These are phyloP conservation scores for Mucor indicus DNA, from an alignment of 371 early-diverging fungal genomes.

Conservation along the genomic window DNA sequence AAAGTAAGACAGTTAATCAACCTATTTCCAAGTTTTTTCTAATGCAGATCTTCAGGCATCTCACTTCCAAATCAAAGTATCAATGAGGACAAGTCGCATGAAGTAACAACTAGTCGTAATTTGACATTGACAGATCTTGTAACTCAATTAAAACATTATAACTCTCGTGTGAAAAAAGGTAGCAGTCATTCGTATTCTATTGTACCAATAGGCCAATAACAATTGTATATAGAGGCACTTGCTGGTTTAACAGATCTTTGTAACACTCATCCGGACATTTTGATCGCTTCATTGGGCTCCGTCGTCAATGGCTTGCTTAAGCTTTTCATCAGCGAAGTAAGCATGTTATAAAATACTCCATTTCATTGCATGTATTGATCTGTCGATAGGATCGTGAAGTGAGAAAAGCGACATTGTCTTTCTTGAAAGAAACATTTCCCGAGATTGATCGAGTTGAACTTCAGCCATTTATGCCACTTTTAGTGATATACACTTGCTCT, in stretches of 20 bases:
- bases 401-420: conserved; percentile 37
- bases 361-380: not conserved
- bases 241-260: conserved; percentile 68
- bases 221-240: conserved; percentile 57
- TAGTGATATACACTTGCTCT: conserved; percentile 79
- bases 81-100: conserved; percentile 67
- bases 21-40: not conserved
- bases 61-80: conserved; percentile 76
- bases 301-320: conserved; percentile 62
- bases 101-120: conserved; percentile 70
- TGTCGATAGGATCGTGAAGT: conserved; percentile 45
- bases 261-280: conserved; percentile 48
- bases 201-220: not conserved
- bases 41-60: conserved; percentile 50
- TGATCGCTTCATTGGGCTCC: conserved; percentile 60
- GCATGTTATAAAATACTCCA: conserved; percentile 3
- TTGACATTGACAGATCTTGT: conserved; percentile 71
- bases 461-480: conserved; percentile 74
- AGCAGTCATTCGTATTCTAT: not conserved
- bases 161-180: conserved; percentile 72
- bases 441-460: conserved; percentile 53
- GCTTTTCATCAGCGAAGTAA: conserved; percentile 65
- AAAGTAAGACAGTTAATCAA: conserved; percentile 44
- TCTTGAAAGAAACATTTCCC: conserved; percentile 28
- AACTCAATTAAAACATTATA: conserved; percentile 76